Evolutionary conservation across 2,329 filamentous ascomycete genomes (phyloP).

Genomic region (Hymenoscyphus scutula): DNA sequence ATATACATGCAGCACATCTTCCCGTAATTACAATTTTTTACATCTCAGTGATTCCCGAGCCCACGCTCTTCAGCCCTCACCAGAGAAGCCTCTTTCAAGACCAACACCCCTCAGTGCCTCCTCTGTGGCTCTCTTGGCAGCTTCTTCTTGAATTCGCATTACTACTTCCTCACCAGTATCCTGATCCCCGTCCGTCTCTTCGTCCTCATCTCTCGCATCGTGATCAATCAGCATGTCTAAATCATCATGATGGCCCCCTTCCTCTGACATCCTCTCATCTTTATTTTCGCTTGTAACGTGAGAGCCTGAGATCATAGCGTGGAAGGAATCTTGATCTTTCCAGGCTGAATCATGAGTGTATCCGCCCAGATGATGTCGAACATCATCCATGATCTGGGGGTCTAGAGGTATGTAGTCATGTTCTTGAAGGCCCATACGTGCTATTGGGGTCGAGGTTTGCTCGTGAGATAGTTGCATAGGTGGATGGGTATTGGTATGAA

Average conservation of each 20-base stretch:
- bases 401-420: constrained; percentile 50
- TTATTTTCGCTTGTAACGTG: constrained; percentile 10
- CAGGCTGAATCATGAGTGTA: constrained; percentile 15
- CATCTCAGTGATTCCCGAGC: background rate
- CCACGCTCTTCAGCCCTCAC: background rate
- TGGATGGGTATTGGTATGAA: constrained; percentile 13
- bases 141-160: constrained; percentile 10
- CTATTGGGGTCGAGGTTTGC: constrained; percentile 32
- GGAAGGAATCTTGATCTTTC: constrained; percentile 7
- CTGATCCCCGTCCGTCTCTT: background rate
- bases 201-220: constrained; percentile 9
- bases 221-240: constrained; percentile 35
- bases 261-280: constrained; percentile 8
- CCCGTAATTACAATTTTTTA: background rate
- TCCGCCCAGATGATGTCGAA: constrained; percentile 41
- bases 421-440: constrained; percentile 27
- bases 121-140: constrained; percentile 10
- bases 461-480: constrained; percentile 13
- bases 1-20: too few relatives aligned
- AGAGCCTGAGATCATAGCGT: constrained; percentile 6
- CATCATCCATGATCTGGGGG: constrained; percentile 50
- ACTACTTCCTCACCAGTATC: background rate
- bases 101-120: constrained; percentile 8
- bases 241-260: constrained; percentile 18
- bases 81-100: background rate